phyloP scores from a whole-genome alignment of 2,329 filamentous ascomycete genomes.

The Aureobasidium vineae region DNA sequence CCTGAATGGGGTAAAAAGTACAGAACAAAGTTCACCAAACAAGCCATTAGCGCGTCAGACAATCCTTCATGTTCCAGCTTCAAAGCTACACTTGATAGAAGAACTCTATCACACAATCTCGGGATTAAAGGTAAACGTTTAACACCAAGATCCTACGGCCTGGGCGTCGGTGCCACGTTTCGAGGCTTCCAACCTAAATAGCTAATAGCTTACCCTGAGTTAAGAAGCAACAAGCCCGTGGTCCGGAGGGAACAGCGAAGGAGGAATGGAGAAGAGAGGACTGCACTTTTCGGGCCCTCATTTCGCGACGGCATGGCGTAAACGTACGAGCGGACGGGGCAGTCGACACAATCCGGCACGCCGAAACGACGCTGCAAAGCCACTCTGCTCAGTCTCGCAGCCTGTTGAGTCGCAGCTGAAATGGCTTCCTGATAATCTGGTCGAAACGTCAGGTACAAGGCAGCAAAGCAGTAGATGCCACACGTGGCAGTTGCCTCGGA shows the following conservation, averaged over 20 bases:
- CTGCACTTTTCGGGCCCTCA: background rate
- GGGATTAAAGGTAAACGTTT: slow-evolving; percentile 18
- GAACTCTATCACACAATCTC: slow-evolving; percentile 21
- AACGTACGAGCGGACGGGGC: slow-evolving; percentile 6
- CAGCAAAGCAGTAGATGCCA: background rate
- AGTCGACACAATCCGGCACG: background rate
- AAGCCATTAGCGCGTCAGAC: slow-evolving; percentile 6
- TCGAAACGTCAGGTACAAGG: slow-evolving; percentile 1
- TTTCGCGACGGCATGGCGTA: slow-evolving; percentile 14
- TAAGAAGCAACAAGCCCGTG: background rate
- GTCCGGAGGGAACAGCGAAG: slow-evolving; percentile 18
- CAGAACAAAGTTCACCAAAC: slow-evolving; percentile 19
- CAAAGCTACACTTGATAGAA: slow-evolving; percentile 10
- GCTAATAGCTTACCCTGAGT: background rate
- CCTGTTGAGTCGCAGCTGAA: slow-evolving; percentile 3
- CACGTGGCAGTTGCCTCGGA: slow-evolving; percentile 26
- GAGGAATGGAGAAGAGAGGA: background rate
- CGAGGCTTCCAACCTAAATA: slow-evolving; percentile 13
- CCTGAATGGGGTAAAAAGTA: slow-evolving; percentile 23
- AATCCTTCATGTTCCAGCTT: slow-evolving; percentile 24
- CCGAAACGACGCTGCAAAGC: slow-evolving; percentile 17
- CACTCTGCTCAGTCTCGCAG: background rate
- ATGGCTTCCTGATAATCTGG: background rate
- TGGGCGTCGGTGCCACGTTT: slow-evolving; percentile 20
- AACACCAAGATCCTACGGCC: slow-evolving; percentile 6